phyloP scores from a whole-genome alignment of 495 filamentous ascomycete species.

The Alectoria sarmentosa region DNA sequence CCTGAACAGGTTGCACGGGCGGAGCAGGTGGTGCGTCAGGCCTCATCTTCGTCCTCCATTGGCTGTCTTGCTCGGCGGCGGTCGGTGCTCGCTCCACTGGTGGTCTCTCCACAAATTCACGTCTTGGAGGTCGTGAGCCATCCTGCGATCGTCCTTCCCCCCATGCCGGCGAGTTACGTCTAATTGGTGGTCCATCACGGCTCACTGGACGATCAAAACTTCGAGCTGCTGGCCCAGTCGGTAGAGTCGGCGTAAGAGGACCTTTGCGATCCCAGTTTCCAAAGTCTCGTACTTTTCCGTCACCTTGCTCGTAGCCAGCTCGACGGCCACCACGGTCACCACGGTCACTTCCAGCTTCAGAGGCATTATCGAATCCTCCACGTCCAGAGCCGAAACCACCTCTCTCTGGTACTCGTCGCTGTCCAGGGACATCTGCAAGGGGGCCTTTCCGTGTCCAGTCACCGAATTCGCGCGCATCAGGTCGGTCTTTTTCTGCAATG shows the following conservation, averaged over 20 bases:
- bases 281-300: conserved; percentile 82
- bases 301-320: conserved; percentile 52
- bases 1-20: conserved; percentile 37
- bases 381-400: conserved; percentile 32
- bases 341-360: conserved; percentile 48
- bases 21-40: conserved; percentile 52
- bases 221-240: conserved; percentile 47
- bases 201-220: conserved; percentile 58
- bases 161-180: conserved; percentile 73
- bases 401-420: conserved; percentile 43
- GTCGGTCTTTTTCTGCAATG: conserved; percentile 66
- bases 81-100: conserved; percentile 62
- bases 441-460: conserved; percentile 92
- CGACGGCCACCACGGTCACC: conserved; percentile 45
- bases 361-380: conserved; percentile 44
- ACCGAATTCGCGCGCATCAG: conserved; percentile 54
- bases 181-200: conserved; percentile 54
- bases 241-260: conserved; percentile 67
- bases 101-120: conserved; percentile 67
- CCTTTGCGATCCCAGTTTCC: conserved; percentile 94
- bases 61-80: conserved; percentile 77
- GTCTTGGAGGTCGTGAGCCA: conserved; percentile 72
- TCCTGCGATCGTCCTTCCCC: conserved; percentile 66
- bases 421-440: conserved; percentile 58
- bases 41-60: conserved; percentile 79